Conservation (phyloP, 768 basidiomycete genomes). For the Strobilomyces confusus region DNA sequence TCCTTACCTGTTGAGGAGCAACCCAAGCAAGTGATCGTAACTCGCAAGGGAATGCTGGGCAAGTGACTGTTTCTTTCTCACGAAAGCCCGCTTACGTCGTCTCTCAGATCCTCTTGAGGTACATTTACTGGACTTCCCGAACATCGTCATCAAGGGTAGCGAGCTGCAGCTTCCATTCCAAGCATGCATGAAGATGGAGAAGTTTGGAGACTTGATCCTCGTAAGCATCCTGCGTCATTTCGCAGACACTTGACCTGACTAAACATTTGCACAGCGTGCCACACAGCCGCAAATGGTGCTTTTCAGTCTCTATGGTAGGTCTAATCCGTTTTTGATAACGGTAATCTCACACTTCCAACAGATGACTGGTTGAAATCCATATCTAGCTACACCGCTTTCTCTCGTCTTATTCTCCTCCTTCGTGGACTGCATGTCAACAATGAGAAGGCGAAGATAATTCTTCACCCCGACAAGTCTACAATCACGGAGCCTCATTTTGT, state of each 20-base stretch:
- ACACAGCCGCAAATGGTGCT: slow-evolving; percentile 99
- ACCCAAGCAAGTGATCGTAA: slow-evolving; percentile 99
- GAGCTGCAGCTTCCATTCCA: slow-evolving; percentile 99
- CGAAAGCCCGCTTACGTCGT: slow-evolving; percentile 4
- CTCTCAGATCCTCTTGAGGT: slow-evolving; percentile 86
- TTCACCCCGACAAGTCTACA: slow-evolving; percentile 95
- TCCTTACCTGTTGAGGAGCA: slow-evolving; percentile 99
- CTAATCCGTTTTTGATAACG: neutral
- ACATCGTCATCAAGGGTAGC: slow-evolving; percentile 99
- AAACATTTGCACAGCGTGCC: slow-evolving; percentile 55
- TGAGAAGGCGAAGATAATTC: slow-evolving; percentile 97
- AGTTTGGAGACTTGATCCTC: slow-evolving; percentile 96
- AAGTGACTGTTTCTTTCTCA: slow-evolving; percentile 16
- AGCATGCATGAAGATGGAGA: slow-evolving; percentile 99
- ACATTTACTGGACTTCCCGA: slow-evolving; percentile 98
- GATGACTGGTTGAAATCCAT: slow-evolving; percentile 99
- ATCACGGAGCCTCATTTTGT: slow-evolving; percentile 98
- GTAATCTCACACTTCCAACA: slow-evolving; percentile 24
- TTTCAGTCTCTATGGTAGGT: slow-evolving; percentile 88
- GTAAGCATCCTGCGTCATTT: slow-evolving; percentile 33
- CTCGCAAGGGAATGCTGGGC: slow-evolving; percentile 99
- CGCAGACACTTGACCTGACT: neutral
- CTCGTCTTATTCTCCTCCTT: slow-evolving; percentile 92
- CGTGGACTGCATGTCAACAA: slow-evolving; percentile 99
- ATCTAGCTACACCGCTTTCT: slow-evolving; percentile 98